Percentiles rank a stretch among this genome's conserved stretches.
These are phyloP conservation scores for Tricholoma terreum DNA, from an alignment of 768 basidiomycete genomes.

Conservation along the genomic window DNA sequence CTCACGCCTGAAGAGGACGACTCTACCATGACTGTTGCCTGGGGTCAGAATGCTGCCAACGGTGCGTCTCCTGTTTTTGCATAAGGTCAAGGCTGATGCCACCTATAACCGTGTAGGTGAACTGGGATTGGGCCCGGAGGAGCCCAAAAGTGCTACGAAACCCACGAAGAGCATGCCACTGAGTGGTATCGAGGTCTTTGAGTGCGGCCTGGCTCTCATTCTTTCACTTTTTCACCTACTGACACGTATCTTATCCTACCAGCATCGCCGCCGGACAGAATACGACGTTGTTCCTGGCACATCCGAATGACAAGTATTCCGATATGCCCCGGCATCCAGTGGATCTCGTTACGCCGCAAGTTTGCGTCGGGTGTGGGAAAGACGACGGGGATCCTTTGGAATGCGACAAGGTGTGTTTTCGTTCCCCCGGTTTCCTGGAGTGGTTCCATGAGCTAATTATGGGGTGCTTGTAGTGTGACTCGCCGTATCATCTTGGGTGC, in stretches of 20 bases:
- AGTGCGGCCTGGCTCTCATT: slow-evolving; percentile 41
- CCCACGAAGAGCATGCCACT: slow-evolving; percentile 71
- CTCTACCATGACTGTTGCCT: slow-evolving; percentile 78
- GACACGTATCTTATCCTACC: neutral
- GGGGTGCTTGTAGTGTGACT: slow-evolving; percentile 68
- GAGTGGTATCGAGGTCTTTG: slow-evolving; percentile 73
- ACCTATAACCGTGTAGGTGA: slow-evolving; percentile 46
- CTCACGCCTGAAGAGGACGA: slow-evolving; percentile 73
- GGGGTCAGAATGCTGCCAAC: slow-evolving; percentile 85
- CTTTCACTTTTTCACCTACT: neutral
- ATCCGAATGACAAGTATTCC: slow-evolving; percentile 68
- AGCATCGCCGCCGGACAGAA: slow-evolving; percentile 87
- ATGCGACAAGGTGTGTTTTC: slow-evolving; percentile 75
- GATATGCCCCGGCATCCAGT: slow-evolving; percentile 80
- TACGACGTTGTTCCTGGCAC: slow-evolving; percentile 79
- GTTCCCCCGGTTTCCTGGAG: slow-evolving; percentile 1
- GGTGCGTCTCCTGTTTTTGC: slow-evolving; percentile 38
- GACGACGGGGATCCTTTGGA: slow-evolving; percentile 78
- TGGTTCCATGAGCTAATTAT: neutral
- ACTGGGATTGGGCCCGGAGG: slow-evolving; percentile 74
- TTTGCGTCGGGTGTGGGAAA: slow-evolving; percentile 69
- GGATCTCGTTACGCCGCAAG: slow-evolving; percentile 62
- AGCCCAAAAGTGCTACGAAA: slow-evolving; percentile 85
- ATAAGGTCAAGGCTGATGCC: too few species aligned
- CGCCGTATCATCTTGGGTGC: slow-evolving; percentile 82